A percentile compares a stretch with the other conserved stretches of the same genome.
Conservation (phyloP, 2,329 filamentous ascomycete species). For the Fonsecaea pedrosoi region DNA sequence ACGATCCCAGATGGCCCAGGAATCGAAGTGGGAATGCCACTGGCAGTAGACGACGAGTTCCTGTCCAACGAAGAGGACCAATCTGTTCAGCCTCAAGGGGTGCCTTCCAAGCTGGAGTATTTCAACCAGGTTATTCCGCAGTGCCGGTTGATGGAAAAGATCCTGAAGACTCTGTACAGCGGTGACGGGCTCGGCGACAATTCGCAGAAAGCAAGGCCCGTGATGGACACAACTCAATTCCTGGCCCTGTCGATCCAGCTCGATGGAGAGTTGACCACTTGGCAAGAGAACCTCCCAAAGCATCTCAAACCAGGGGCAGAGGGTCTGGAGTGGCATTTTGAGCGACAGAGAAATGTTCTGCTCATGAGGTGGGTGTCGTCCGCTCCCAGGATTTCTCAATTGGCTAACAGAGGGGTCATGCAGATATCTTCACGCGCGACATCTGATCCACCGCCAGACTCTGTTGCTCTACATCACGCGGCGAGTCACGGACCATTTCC, state of each 20-base stretch:
- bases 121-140: constrained; percentile 17
- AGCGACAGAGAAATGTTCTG: constrained; percentile 14
- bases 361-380: constrained; percentile 6
- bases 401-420: not conserved
- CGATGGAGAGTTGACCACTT: constrained; percentile 11
- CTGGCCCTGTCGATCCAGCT: constrained; percentile 12
- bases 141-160: constrained; percentile 17
- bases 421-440: constrained; percentile 15
- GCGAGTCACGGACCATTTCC: constrained; percentile 8
- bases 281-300: constrained; percentile 6
- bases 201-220: constrained; percentile 1
- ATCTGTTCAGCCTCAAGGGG: constrained; percentile 1
- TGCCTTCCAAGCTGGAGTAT: constrained; percentile 16
- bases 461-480: constrained; percentile 12
- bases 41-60: constrained; percentile 17
- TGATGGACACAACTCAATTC: constrained; percentile 9
- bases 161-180: constrained; percentile 11
- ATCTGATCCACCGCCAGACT: constrained; percentile 13
- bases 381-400: not conserved
- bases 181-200: not conserved
- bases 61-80: not conserved
- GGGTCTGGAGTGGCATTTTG: constrained; percentile 12
- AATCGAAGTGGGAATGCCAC: constrained; percentile 12
- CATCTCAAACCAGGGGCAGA: constrained; percentile 13
- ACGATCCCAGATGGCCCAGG: constrained; percentile 15